These are phyloP conservation scores for Paramecium biaurelia DNA, from an alignment of 73 alveolate species.

Conservation along the genomic window DNA sequence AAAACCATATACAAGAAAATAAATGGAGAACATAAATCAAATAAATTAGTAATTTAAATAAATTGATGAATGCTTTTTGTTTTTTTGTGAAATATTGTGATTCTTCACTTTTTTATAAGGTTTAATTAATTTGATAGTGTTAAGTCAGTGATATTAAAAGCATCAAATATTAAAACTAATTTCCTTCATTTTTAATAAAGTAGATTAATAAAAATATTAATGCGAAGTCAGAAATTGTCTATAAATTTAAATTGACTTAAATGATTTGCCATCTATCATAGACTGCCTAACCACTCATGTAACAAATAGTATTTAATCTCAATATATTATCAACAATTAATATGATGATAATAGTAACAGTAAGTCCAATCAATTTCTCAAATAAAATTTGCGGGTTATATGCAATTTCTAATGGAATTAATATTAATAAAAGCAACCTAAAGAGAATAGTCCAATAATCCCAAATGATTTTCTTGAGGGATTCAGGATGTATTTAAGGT, in stretches of 20 bases:
- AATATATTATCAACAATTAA: background rate
- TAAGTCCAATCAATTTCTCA: background rate
- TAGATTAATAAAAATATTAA: background rate
- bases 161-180: background rate
- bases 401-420: constrained; percentile 40
- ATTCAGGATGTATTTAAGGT: constrained; percentile 35
- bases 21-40: background rate
- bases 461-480: background rate
- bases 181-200: background rate
- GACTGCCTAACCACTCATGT: background rate
- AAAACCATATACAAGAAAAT: constrained; percentile 24
- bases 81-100: background rate
- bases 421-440: background rate
- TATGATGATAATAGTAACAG: background rate
- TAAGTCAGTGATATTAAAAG: background rate
- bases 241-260: background rate
- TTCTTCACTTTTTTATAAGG: background rate
- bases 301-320: constrained; percentile 4
- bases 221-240: background rate
- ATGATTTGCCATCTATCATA: background rate
- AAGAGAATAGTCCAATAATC: background rate
- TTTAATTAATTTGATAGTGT: background rate
- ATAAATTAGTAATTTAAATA: background rate
- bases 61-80: background rate
- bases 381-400: background rate